Percentiles rank a stretch among this genome's conserved stretches.
phyloP scores from a whole-genome alignment of 2,329 filamentous ascomycete species.

The Davidsoniella australis region DNA sequence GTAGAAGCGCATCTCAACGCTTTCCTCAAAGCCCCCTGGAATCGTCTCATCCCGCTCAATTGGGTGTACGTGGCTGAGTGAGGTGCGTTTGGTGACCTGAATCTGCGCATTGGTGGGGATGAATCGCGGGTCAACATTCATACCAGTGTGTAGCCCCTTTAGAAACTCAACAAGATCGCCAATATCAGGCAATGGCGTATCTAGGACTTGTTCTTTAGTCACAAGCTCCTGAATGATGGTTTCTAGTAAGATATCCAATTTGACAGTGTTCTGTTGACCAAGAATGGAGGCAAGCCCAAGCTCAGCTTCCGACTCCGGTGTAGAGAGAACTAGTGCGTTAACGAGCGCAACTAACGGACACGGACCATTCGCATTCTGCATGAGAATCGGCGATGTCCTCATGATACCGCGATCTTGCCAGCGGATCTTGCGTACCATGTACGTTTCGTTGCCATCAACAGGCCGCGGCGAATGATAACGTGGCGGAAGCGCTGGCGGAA shows the following conservation, averaged over 20 bases:
- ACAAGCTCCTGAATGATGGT: conserved; percentile 89
- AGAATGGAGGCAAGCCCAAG: conserved; percentile 30
- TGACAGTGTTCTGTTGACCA: conserved; percentile 69
- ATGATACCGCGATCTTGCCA: conserved; percentile 63
- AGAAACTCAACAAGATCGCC: conserved; percentile 77
- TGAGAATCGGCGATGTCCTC: conserved; percentile 67
- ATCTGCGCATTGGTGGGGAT: conserved; percentile 38
- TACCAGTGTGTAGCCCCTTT: conserved; percentile 77
- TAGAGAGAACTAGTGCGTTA: conserved; percentile 66
- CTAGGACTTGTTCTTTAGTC: conserved; percentile 44
- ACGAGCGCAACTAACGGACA: conserved; percentile 86
- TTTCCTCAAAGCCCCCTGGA: conserved; percentile 69
- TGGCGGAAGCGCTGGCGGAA: not conserved
- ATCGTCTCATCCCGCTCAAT: conserved; percentile 30
- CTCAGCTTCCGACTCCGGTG: not conserved
- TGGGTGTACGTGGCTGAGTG: conserved; percentile 34
- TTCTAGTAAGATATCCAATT: conserved; percentile 67
- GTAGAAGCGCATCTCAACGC: conserved; percentile 78
- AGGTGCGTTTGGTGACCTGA: conserved; percentile 32
- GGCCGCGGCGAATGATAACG: conserved; percentile 13
- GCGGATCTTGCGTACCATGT: conserved; percentile 79
- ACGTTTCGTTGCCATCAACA: conserved; percentile 45
- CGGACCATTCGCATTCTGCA: conserved; percentile 87
- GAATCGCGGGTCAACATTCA: conserved; percentile 94
- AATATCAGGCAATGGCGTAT: conserved; percentile 62